Conservation (phyloP, 257 asterid species). For the Ilex asprella region DNA sequence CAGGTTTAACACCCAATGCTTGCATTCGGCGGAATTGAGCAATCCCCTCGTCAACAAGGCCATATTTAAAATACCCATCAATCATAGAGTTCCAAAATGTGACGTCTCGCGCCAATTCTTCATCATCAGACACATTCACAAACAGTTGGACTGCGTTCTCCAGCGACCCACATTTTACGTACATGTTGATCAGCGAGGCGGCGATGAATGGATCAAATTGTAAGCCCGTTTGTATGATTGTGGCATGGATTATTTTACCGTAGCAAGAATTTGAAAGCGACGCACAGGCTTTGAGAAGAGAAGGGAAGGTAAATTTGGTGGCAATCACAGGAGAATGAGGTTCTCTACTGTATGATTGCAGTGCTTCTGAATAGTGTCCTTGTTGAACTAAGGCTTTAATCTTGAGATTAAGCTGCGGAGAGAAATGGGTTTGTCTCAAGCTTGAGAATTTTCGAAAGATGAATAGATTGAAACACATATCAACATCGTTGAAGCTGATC, state of each 20-base stretch:
- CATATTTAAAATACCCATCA: conserved; percentile 53
- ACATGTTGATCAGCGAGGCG: conserved; percentile 67
- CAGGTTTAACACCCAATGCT: conserved; percentile 48
- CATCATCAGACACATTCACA: conserved; percentile 42
- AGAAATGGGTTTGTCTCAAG: conserved; percentile 16
- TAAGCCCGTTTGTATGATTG: conserved; percentile 49
- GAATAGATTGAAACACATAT: conserved; percentile 30
- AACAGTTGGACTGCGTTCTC: conserved; percentile 54
- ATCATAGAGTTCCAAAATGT: conserved; percentile 80
- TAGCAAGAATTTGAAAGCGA: conserved; percentile 32
- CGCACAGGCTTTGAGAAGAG: conserved; percentile 78
- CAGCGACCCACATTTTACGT: conserved; percentile 50
- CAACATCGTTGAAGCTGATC: conserved; percentile 7
- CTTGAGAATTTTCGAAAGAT: conserved; percentile 27
- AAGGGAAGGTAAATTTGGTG: conserved; percentile 64
- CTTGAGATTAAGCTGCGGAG: conserved; percentile 21
- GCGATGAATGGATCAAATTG: conserved; percentile 52
- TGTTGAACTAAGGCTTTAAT: conserved; percentile 43
- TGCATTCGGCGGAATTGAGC: conserved; percentile 52
- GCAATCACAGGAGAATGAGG: conserved; percentile 26
- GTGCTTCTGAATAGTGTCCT: conserved; percentile 47
- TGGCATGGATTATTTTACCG: conserved; percentile 57
- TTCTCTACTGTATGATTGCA: conserved; percentile 35
- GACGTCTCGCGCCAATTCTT: conserved; percentile 38
- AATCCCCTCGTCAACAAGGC: conserved; percentile 34